Conservation (phyloP, 2,329 filamentous ascomycete species). For the Colletotrichum sp. region DNA sequence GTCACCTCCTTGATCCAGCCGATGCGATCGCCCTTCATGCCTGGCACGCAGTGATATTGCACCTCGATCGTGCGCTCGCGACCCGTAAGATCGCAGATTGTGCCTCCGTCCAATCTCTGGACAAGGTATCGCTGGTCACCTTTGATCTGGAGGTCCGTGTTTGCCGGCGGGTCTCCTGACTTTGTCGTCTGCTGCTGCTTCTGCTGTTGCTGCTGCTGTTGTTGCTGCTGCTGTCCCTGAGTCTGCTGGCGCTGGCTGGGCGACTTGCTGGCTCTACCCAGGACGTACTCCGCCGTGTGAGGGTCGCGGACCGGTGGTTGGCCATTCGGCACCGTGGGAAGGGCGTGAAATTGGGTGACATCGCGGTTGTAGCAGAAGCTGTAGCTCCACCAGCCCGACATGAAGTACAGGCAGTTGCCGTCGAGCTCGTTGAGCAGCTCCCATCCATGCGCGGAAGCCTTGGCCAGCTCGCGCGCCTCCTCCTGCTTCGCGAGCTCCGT, state of each 20-base stretch:
- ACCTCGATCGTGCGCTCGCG: slow-evolving; percentile 84
- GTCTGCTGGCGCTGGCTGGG: slow-evolving; percentile 18
- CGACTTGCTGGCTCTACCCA: slow-evolving; percentile 63
- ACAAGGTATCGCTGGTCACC: slow-evolving; percentile 87
- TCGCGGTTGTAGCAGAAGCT: slow-evolving; percentile 90
- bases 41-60: slow-evolving; percentile 79
- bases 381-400: slow-evolving; percentile 95
- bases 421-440: slow-evolving; percentile 81
- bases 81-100: slow-evolving; percentile 84
- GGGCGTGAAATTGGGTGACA: slow-evolving; percentile 88
- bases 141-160: slow-evolving; percentile 76
- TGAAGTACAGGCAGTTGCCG: slow-evolving; percentile 78
- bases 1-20: slow-evolving; percentile 92
- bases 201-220: neutral
- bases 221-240: slow-evolving; percentile 1
- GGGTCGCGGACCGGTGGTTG: slow-evolving; percentile 81
- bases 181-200: slow-evolving; percentile 4
- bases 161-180: slow-evolving; percentile 30
- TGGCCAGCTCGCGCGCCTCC: slow-evolving; percentile 78
- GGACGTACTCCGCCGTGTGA: slow-evolving; percentile 74
- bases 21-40: slow-evolving; percentile 75
- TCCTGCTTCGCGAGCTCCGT: slow-evolving; percentile 72
- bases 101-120: slow-evolving; percentile 80
- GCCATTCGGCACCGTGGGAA: slow-evolving; percentile 69
- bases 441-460: slow-evolving; percentile 79